phyloP scores from a whole-genome alignment of 495 filamentous ascomycete genomes.

The Trichocladium antarcticum region DNA sequence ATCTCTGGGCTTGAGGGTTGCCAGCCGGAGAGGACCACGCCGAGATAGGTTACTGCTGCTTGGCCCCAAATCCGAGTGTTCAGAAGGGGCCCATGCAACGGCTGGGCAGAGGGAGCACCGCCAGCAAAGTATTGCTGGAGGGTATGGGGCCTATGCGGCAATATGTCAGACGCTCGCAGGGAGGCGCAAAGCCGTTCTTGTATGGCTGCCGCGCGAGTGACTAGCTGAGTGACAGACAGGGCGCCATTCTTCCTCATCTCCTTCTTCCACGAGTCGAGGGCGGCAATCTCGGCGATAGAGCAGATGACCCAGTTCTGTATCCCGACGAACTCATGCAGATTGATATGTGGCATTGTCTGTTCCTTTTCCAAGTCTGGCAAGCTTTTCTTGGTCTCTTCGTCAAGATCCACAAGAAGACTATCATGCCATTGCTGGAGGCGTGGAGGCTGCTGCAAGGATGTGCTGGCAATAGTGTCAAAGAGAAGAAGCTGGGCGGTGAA shows the following conservation, averaged over 20 bases:
- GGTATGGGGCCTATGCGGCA: conserved; percentile 1
- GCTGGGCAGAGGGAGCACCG: not conserved
- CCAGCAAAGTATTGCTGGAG: conserved; percentile 7
- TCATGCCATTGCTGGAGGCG: conserved; percentile 32
- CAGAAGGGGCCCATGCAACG: not conserved
- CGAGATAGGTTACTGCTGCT: conserved; percentile 39
- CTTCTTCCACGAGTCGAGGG: conserved; percentile 43
- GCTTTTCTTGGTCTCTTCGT: conserved; percentile 8
- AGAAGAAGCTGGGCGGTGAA: conserved; percentile 39
- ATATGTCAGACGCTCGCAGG: too few relatives aligned
- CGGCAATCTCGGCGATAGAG: conserved; percentile 37
- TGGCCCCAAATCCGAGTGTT: conserved; percentile 38
- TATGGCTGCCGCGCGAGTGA: conserved; percentile 32
- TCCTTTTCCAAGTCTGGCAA: conserved; percentile 13
- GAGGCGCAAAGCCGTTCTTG: conserved; percentile 25
- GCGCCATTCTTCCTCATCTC: conserved; percentile 29
- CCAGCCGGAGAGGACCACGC: conserved; percentile 43
- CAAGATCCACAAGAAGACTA: conserved; percentile 21
- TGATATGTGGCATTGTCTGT: conserved; percentile 21
- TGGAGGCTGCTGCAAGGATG: conserved; percentile 31
- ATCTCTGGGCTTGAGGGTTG: conserved; percentile 36
- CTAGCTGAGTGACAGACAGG: conserved; percentile 38
- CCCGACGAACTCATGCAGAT: conserved; percentile 34
- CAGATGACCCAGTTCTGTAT: conserved; percentile 40
- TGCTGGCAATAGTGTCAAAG: conserved; percentile 42